Conservation (phyloP, 163 green algal species). For the Scenedesmus sp. region DNA sequence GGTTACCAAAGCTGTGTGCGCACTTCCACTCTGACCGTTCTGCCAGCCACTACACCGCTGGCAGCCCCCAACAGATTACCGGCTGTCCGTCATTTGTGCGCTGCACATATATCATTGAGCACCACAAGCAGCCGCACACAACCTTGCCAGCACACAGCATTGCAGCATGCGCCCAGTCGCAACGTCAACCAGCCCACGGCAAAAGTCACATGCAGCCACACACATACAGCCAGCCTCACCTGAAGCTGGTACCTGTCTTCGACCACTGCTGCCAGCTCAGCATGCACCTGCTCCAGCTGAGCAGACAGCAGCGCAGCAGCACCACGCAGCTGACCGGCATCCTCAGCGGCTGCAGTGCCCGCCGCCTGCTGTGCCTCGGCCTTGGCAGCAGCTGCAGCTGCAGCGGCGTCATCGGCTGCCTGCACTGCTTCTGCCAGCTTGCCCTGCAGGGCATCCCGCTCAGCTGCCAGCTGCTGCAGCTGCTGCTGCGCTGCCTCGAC, state of each 20-base stretch:
- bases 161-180: too few relatives aligned
- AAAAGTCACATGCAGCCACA: not conserved
- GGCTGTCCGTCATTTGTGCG: too few relatives aligned
- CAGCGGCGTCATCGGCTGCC: not conserved
- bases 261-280: not conserved
- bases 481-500: not conserved
- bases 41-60: too few relatives aligned
- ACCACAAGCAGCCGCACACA: not conserved
- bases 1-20: too few relatives aligned
- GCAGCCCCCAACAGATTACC: too few relatives aligned
- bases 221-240: not conserved
- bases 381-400: slow-evolving; percentile 7
- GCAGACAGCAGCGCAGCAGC: not conserved
- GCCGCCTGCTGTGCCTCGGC: not conserved
- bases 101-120: too few relatives aligned
- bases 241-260: slow-evolving; percentile 40
- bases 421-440: slow-evolving; percentile 6
- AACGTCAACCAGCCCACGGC: too few relatives aligned
- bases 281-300: slow-evolving; percentile 16
- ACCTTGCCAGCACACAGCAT: too few relatives aligned
- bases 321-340: not conserved
- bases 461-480: slow-evolving; percentile 7
- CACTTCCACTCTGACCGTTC: too few relatives aligned
- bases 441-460: slow-evolving; percentile 1
- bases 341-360: not conserved